A percentile compares a stretch with the other conserved stretches of the same genome.
phyloP scores from a whole-genome alignment of 1,284 basidiomycete species.

The Ceratobasidium sp. region DNA sequence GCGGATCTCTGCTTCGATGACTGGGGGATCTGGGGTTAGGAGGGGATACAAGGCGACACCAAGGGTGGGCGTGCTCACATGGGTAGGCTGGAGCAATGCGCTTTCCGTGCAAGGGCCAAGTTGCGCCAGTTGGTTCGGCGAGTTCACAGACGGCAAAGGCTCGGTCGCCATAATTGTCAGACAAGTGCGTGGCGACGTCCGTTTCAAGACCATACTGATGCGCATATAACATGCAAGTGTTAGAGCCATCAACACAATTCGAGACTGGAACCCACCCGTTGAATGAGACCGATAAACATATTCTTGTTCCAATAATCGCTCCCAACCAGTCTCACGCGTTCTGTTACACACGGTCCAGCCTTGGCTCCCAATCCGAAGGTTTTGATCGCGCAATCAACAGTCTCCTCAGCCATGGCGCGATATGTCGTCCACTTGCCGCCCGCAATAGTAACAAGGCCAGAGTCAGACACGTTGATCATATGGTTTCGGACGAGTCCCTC shows the following conservation, averaged over 20 bases:
- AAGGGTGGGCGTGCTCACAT: slow-evolving; percentile 58
- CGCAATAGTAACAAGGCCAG: slow-evolving; percentile 90
- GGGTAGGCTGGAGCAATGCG: slow-evolving; percentile 80
- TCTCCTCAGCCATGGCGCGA: slow-evolving; percentile 94
- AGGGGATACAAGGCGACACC: slow-evolving; percentile 4
- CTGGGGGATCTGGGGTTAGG: slow-evolving; percentile 47
- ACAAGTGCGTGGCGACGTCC: slow-evolving; percentile 91
- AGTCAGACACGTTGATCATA: slow-evolving; percentile 84
- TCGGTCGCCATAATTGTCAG: slow-evolving; percentile 94
- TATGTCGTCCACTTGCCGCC: slow-evolving; percentile 99
- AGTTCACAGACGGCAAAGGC: slow-evolving; percentile 93
- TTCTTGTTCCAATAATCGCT: slow-evolving; percentile 93
- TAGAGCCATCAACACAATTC: background rate
- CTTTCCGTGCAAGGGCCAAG: slow-evolving; percentile 86
- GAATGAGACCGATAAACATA: slow-evolving; percentile 97
- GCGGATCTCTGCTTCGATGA: slow-evolving; percentile 92
- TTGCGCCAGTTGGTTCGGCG: slow-evolving; percentile 75
- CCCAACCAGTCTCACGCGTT: slow-evolving; percentile 84
- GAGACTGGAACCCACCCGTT: slow-evolving; percentile 63
- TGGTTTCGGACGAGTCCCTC: slow-evolving; percentile 93
- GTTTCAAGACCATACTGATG: slow-evolving; percentile 83
- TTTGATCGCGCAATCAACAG: slow-evolving; percentile 86
- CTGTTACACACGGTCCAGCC: slow-evolving; percentile 76
- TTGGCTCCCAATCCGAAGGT: slow-evolving; percentile 70
- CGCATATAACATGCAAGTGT: slow-evolving; percentile 35